Base-by-base conservation (phyloP, 148 eudicot genomes). In the Salicornia ramosissima region DNA sequence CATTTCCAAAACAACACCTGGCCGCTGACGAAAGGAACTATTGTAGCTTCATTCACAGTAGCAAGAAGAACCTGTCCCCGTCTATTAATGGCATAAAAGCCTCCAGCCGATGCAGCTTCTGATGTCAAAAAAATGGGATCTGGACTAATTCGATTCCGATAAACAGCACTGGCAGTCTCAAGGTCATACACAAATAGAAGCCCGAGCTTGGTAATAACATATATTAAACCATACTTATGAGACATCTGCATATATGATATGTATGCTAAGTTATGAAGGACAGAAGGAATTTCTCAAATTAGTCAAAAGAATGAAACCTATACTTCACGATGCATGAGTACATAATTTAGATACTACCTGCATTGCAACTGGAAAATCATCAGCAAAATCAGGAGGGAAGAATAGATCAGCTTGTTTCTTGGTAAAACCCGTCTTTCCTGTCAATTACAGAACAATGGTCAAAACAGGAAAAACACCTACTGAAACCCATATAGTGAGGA, bases 351-450 rank as follows among this genome's bases (percentile, higher is more conserved):
- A 21, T 40, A 11, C 18, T 75, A 94, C 98, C 98, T 94, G 98
- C 98, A 94, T 94, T 60, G 98, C 77, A 36, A 94, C 98, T 5
- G 98, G 98, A 75, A 94, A 94, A 70, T 94, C 97, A 67, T 94
- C 98, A 25, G 85, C 92, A 84, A 94, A 94, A 80, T 94, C 98
- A 31, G 97, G 98, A 71, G 98, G 98, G 52, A 94, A 94, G 80
- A 94, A 94, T 24, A 94, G 89, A 84, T 94, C 98, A 49, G 97
- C 97, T 78, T 94, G 98, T 72, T 94, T 94, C 82, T 94, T 94
- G 4, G 91, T 58, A 71, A 94, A 94, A 47, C 92, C 83, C 36
- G 93, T 83, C 72, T 84, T 90, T 54, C 98, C 98, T 94, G 86
- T 78, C 59, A 62, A 67, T 28, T 58, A 70, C 52, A 25, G 28